phyloP scores from a whole-genome alignment of 1,139 yeast species.

The Petasospora fabianii region DNA sequence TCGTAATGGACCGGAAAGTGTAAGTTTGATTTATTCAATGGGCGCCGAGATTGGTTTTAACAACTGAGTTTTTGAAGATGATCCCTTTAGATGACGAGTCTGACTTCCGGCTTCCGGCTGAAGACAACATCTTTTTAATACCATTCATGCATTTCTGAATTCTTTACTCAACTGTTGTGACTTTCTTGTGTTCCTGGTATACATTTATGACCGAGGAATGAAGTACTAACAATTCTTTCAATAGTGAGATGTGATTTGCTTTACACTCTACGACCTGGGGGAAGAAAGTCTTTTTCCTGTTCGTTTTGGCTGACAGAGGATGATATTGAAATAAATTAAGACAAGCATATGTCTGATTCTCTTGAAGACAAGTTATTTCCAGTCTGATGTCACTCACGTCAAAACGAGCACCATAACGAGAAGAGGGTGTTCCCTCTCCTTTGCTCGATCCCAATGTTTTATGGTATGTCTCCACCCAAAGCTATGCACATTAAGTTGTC shows the following conservation, averaged over 20 bases:
- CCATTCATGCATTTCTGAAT: conserved; percentile 98
- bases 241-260: background rate
- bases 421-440: too few relatives aligned
- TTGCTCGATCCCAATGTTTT: too few relatives aligned
- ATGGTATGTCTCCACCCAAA: too few relatives aligned
- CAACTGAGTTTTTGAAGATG: conserved; percentile 43
- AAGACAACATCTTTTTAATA: conserved; percentile 72
- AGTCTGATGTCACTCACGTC: conserved; percentile 51
- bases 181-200: background rate
- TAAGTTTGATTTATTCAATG: conserved; percentile 1
- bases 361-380: conserved; percentile 59
- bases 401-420: conserved; percentile 8
- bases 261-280: too few relatives aligned
- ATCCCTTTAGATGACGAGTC: conserved; percentile 97
- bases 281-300: conserved; percentile 26
- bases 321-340: conserved; percentile 61
- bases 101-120: conserved; percentile 86
- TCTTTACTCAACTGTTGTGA: background rate
- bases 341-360: conserved; percentile 99
- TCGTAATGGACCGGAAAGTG: conserved; percentile 1
- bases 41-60: background rate
- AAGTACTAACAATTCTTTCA: background rate
- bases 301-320: conserved; percentile 46
- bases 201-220: background rate
- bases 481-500: too few relatives aligned